phyloP scores from a whole-genome alignment of 75 land plant species.

The Pinus taeda region DNA sequence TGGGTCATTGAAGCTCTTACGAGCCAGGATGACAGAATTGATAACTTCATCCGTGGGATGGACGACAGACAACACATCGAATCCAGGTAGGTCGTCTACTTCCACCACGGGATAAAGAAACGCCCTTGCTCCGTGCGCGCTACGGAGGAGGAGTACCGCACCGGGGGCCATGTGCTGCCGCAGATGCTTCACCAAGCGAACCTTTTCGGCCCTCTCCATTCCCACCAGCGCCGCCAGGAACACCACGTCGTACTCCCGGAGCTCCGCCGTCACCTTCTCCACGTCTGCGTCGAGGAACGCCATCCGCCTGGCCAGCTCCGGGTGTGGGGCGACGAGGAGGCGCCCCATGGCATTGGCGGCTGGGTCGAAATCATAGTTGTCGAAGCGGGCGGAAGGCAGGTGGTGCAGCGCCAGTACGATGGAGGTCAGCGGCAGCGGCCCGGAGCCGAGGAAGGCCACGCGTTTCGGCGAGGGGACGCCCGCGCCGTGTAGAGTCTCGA shows the following conservation, averaged over 20 bases:
- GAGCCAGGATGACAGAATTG: conserved; percentile 18
- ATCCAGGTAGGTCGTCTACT: conserved; percentile 19
- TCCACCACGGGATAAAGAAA: conserved; percentile 45
- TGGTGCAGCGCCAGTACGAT: conserved; percentile 33
- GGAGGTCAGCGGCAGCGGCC: conserved; percentile 42
- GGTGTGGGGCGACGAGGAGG: conserved; percentile 11
- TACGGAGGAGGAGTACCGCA: conserved; percentile 24
- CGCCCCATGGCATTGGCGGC: conserved; percentile 31
- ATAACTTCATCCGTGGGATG: conserved; percentile 46
- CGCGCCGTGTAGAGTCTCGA: conserved; percentile 7
- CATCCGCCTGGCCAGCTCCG: conserved; percentile 31
- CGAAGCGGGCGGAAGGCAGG: conserved; percentile 17
- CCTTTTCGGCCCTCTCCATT: conserved; percentile 21
- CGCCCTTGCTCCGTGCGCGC: conserved; percentile 39
- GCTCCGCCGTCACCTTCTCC: conserved; percentile 24
- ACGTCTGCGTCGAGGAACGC: conserved; percentile 28
- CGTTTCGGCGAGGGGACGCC: conserved; percentile 12
- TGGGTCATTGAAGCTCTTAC: not conserved
- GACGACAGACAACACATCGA: conserved; percentile 22
- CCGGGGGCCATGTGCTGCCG: conserved; percentile 30
- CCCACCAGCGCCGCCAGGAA: conserved; percentile 52
- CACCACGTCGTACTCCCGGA: conserved; percentile 26
- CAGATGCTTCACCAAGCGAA: conserved; percentile 19
- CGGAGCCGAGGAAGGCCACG: conserved; percentile 44
- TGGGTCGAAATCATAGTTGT: conserved; percentile 37